Base-by-base conservation (phyloP, 768 basidiomycete species). In the Suillus weaverae region DNA sequence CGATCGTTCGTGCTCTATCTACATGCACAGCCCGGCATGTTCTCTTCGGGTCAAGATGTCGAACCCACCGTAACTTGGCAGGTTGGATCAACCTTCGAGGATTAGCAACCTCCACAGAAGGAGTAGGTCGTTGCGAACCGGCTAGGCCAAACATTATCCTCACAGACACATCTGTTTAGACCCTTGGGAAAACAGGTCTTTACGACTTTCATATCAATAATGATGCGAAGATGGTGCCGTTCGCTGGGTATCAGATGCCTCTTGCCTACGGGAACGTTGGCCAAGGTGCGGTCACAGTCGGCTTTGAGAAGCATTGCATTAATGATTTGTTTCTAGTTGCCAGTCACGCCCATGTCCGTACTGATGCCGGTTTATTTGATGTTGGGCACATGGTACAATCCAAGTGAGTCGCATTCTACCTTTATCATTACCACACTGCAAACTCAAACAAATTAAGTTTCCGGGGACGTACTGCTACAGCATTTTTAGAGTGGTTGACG, bases 311-410 rank as follows among this genome's bases (percentile, higher is more conserved):
- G 63, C 69, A 60, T 62, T 48, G 41, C 51, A 44, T 56, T 33
- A 65, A 51, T 56, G 60, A 55, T 50, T 44, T 46, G 38, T 56
- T 16, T 53, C 53, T 36, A 97, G 96, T 94, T 61, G 88, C 90
- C 10, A 95, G 93, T 70, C 97, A 99, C 77, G 86, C 90, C 53
- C 91, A 98, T 71, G 92, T 96, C 60, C 88, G 97, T 48, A 85
- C 80, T 14, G 84, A 84, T 41, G 92, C 86, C 1, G 95, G 95
- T 0, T 81, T 99, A 38, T 99, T 99, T 74, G 97, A 99, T 72
- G 97, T 99, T 33, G 94, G 94, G 26, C 97, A 99, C 77, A 99
- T 99, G 97, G 92, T 99, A 18, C 97, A 99, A 75, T 87, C 88
- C 39, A 90, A 87, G 94, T 95, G 70, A 56, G 85, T 64, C 41